phyloP scores from a whole-genome alignment of 345 rosid genomes.

The Streptanthus diversifolius region DNA sequence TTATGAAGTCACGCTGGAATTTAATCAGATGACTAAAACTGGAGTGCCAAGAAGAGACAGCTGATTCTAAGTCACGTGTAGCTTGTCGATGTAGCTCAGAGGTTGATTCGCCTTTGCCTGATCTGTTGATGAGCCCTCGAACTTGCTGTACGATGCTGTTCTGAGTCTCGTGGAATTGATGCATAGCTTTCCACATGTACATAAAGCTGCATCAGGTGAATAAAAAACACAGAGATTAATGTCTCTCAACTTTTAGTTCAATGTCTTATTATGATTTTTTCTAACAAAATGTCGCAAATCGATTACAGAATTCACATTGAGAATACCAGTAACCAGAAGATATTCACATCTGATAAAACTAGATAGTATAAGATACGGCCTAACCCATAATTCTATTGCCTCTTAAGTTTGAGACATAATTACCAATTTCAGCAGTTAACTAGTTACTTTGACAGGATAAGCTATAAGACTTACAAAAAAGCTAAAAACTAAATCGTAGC shows the following conservation, averaged over 20 bases:
- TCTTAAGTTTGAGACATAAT: neutral
- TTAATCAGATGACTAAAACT: slow-evolving; percentile 73
- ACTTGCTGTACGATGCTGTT: slow-evolving; percentile 86
- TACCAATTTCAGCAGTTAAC: neutral
- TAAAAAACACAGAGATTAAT: neutral
- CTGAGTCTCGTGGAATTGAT: slow-evolving; percentile 82
- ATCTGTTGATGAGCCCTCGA: slow-evolving; percentile 67
- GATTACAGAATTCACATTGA: neutral
- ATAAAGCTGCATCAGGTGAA: slow-evolving; percentile 56
- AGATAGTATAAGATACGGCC: neutral
- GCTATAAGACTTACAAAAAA: neutral
- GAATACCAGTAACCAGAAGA: neutral
- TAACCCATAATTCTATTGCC: neutral
- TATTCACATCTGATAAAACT: neutral
- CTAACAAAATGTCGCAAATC: neutral
- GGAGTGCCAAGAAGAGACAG: slow-evolving; percentile 84
- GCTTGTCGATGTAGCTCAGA: slow-evolving; percentile 89
- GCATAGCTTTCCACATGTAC: slow-evolving; percentile 96
- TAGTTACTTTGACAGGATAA: neutral
- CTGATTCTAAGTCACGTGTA: slow-evolving; percentile 83
- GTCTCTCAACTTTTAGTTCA: neutral
- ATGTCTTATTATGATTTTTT: neutral
- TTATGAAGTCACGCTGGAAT: slow-evolving; percentile 76
- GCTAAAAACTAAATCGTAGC: neutral
- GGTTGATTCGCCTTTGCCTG: slow-evolving; percentile 74